These are phyloP conservation scores for Amaranthus tricolor DNA, from an alignment of 179 eudicot species.

Conservation along the genomic window DNA sequence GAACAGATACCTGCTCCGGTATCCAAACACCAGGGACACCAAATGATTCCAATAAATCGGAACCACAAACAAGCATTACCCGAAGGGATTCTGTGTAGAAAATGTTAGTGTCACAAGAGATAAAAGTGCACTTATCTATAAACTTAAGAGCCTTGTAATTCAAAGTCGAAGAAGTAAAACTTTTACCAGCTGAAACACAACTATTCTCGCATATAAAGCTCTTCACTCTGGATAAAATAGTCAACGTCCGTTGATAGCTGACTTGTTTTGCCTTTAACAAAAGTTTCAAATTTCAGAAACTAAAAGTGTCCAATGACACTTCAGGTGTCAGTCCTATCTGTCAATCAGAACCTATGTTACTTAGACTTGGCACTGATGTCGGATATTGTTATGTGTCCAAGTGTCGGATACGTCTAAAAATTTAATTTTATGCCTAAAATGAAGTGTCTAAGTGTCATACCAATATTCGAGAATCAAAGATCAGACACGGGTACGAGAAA, in stretches of 20 bases:
- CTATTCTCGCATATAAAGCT: slow-evolving; percentile 38
- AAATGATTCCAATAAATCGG: slow-evolving; percentile 88
- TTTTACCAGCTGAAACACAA: slow-evolving; percentile 49
- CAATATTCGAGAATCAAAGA: no score
- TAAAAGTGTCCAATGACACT: not conserved
- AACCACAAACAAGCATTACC: slow-evolving; percentile 92
- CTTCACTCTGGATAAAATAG: slow-evolving; percentile 73
- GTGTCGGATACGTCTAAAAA: no score
- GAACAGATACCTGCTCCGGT: slow-evolving; percentile 72
- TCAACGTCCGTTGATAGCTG: slow-evolving; percentile 70
- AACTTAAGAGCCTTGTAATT: not conserved
- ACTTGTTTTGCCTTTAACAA: slow-evolving; percentile 60
- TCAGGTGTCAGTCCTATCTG: not conserved
- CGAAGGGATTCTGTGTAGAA: slow-evolving; percentile 45
- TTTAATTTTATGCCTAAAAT: no score
- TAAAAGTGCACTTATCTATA: not conserved
- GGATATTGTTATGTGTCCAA: no score
- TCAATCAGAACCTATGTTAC: not conserved
- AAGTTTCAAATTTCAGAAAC: slow-evolving; percentile 1
- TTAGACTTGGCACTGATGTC: no score
- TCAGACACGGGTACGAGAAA: no score
- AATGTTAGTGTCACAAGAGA: not conserved
- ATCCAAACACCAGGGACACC: slow-evolving; percentile 76
- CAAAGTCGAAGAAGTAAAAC: not conserved
- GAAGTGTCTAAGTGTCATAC: no score